Evolutionary conservation across 2,329 filamentous ascomycete genomes (phyloP), one percentile per base, ranked within the genome.

Genomic region (Xenosphaeropsis pyriputrescens): DNA sequence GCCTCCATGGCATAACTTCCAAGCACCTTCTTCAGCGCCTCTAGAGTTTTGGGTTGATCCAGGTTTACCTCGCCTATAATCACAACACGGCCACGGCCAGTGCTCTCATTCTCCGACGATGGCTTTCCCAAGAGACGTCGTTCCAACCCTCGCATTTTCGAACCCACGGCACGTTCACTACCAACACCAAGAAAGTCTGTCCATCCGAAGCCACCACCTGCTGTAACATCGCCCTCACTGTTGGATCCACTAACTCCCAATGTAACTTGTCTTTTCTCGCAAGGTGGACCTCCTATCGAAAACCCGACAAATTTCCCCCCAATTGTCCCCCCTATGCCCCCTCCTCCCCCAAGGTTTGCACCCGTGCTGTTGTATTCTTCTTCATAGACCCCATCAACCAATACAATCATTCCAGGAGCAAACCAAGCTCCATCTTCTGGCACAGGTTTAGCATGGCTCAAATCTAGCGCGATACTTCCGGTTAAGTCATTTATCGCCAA

Each of bases 331-430:
- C 89, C 89, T 18, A 95, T 77, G 32, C 89, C 89, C 35, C 75
- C 80, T 45, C 75, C 81, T 5, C 81, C 79, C 36, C 84, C 82
- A 4, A 93, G 65, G 0, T 74, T 76, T 15, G 76, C 78, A 13
- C 79, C 77, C 2, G 68, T 62, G 15, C 74, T 77, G 44, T 78
- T 72, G 43, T 86, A 85, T 49, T 94, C 86, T 56, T 96, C 91
- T 55, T 94, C 86, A 52, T 98, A 98, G n/a, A 89, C 77, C 6
- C 91, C 91, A 50, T 98, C 91, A 0, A 95, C 75, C 0, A 98
- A 69, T 3, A 96, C 83, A 35, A 98, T 83, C 86, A 96, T 96
- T 3, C 93, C 93, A 0, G 91, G 88, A 5, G 80, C 77, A 53
- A 95, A 95, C 81, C 86, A 98, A 4, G 84, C 80, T 17, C 84